Evolutionary conservation across 2,329 filamentous ascomycete genomes (phyloP).

Genomic region (Claviceps cyperi): DNA sequence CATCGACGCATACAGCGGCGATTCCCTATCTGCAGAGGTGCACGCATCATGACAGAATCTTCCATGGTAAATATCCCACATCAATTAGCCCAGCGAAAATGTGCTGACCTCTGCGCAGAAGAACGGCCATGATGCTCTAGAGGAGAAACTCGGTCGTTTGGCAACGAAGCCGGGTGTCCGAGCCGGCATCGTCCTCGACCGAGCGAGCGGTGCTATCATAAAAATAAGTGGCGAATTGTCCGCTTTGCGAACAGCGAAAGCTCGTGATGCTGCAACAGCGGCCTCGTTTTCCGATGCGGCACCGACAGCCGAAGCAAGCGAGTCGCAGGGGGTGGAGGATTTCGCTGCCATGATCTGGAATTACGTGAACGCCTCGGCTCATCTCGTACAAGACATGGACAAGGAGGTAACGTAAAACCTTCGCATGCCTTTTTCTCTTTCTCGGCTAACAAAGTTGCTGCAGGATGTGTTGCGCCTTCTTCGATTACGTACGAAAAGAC

Average conservation of each 20-base stretch:
- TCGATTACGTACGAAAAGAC: slow-evolving; percentile 66
- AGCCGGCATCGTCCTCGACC: slow-evolving; percentile 62
- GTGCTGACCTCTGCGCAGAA: slow-evolving; percentile 14
- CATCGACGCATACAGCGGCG: background rate
- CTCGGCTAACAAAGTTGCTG: slow-evolving; percentile 10
- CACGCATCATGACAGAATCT: slow-evolving; percentile 7
- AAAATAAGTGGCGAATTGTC: slow-evolving; percentile 58
- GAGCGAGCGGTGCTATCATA: slow-evolving; percentile 56
- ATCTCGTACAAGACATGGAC: slow-evolving; percentile 58
- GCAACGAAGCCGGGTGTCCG: slow-evolving; percentile 68
- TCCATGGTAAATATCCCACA: slow-evolving; percentile 1
- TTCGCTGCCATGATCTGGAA: slow-evolving; percentile 64
- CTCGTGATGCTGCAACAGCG: slow-evolving; percentile 20
- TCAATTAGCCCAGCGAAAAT: background rate
- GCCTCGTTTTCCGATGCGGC: slow-evolving; percentile 33
- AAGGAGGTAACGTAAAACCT: slow-evolving; percentile 38
- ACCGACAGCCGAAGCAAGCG: slow-evolving; percentile 26
- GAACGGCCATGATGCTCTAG: slow-evolving; percentile 44
- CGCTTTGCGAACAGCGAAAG: slow-evolving; percentile 30
- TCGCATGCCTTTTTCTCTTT: background rate
- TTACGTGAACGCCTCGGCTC: slow-evolving; percentile 55
- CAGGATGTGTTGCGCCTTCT: slow-evolving; percentile 66
- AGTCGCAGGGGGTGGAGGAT: slow-evolving; percentile 51
- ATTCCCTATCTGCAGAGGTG: background rate
- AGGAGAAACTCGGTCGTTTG: slow-evolving; percentile 52